Conservation (phyloP, 2,329 filamentous ascomycete species). For the Boeremia exigua region DNA sequence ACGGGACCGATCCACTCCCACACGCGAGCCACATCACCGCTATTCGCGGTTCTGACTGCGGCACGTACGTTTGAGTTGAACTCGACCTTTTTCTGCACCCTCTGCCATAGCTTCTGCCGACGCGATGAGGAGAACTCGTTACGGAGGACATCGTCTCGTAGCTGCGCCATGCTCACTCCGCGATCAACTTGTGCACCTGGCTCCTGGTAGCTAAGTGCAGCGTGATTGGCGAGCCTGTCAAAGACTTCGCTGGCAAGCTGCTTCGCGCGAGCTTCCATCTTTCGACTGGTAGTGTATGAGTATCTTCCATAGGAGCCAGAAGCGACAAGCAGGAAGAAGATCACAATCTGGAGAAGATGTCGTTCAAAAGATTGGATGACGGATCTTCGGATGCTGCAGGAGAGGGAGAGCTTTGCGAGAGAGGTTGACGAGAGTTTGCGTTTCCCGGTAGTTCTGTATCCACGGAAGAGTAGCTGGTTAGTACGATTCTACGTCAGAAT, state of each 20-base stretch:
- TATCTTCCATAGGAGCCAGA: conserved; percentile 66
- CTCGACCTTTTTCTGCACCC: conserved; percentile 84
- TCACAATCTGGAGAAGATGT: conserved; percentile 83
- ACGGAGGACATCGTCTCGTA: conserved; percentile 88
- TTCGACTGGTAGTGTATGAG: conserved; percentile 66
- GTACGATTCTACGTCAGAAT: conserved; percentile 57
- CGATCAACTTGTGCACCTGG: conserved; percentile 70
- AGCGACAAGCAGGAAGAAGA: conserved; percentile 58
- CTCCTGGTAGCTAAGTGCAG: conserved; percentile 74
- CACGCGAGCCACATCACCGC: conserved; percentile 63
- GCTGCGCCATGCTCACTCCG: conserved; percentile 85
- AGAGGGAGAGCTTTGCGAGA: conserved; percentile 88
- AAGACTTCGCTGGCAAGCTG: conserved; percentile 83
- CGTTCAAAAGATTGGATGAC: conserved; percentile 80
- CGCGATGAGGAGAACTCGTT: conserved; percentile 78
- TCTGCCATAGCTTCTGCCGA: conserved; percentile 82
- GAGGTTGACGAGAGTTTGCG: conserved; percentile 80
- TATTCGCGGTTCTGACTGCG: conserved; percentile 69
- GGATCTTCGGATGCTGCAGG: conserved; percentile 79
- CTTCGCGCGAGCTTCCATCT: conserved; percentile 76
- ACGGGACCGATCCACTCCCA: conserved; percentile 74
- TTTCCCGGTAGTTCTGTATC: conserved; percentile 73
- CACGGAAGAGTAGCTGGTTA: conserved; percentile 82
- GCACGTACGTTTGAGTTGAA: conserved; percentile 89
- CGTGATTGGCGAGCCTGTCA: conserved; percentile 81